These are phyloP conservation scores for Pseudogymnoascus sp. DNA, from an alignment of 2,329 filamentous ascomycete species.

Conservation along the genomic window DNA sequence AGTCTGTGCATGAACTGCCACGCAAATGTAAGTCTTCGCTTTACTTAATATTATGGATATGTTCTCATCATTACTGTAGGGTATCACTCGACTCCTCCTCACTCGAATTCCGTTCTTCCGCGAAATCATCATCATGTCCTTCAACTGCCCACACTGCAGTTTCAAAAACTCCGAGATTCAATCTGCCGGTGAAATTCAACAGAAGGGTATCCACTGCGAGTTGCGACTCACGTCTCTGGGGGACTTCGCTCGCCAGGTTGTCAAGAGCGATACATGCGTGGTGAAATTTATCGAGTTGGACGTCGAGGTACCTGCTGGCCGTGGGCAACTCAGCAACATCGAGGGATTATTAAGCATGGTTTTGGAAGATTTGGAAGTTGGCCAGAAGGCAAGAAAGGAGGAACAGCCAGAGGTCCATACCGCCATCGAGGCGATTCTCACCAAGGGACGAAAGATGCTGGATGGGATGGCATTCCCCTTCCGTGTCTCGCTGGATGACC, in stretches of 20 bases:
- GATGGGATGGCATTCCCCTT: conserved; percentile 75
- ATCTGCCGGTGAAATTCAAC: conserved; percentile 83
- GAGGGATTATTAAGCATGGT: conserved; percentile 78
- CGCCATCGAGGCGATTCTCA: conserved; percentile 70
- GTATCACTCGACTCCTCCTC: conserved; percentile 75
- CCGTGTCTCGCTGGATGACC: conserved; percentile 79
- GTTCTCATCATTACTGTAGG: conserved; percentile 39
- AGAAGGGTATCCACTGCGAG: conserved; percentile 76
- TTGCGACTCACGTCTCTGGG: conserved; percentile 62
- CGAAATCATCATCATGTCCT: conserved; percentile 96
- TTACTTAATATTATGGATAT: conserved; percentile 8
- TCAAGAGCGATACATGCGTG: conserved; percentile 81
- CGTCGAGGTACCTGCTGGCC: conserved; percentile 83
- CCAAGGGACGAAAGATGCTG: conserved; percentile 67
- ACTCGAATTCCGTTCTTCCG: conserved; percentile 95
- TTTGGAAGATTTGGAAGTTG: conserved; percentile 68
- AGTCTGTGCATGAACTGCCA: conserved; percentile 83
- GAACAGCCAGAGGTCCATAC: conserved; percentile 68
- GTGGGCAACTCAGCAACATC: conserved; percentile 86
- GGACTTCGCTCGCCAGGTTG: conserved; percentile 78
- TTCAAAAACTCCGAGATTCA: conserved; percentile 92
- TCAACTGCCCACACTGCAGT: conserved; percentile 81
- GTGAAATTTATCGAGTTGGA: conserved; percentile 88
- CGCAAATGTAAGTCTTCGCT: conserved; percentile 50
- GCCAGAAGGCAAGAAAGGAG: conserved; percentile 74